Conservation (phyloP, 2,329 filamentous ascomycete species). For the Magnaporthales sp. region DNA sequence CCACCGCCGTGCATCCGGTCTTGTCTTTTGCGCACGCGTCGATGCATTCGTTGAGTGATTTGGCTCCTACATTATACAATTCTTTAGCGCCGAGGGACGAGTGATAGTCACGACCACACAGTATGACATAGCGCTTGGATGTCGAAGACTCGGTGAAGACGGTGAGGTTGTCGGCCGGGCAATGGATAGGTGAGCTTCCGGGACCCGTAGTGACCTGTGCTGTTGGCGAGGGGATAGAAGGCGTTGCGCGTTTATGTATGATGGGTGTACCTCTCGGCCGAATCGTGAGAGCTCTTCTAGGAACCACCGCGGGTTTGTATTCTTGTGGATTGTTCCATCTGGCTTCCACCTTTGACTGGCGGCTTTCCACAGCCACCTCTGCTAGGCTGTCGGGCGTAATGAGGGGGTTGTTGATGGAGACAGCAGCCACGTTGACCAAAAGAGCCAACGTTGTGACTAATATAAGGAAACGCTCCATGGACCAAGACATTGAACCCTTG, state of each 20-base stretch:
- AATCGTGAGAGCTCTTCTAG: not conserved
- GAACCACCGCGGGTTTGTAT: not conserved
- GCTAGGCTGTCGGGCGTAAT: not conserved
- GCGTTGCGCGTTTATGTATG: not conserved
- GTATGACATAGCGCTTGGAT: slow-evolving; percentile 18
- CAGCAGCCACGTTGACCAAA: not conserved
- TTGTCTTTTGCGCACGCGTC: slow-evolving; percentile 17
- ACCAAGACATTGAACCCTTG: not conserved
- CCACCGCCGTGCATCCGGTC: slow-evolving; percentile 21
- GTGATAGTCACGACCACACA: slow-evolving; percentile 28
- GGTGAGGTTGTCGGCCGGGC: slow-evolving; percentile 24
- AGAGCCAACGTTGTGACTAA: not conserved
- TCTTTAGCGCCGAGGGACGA: slow-evolving; percentile 19
- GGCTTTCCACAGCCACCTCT: not conserved
- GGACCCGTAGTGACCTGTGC: not conserved
- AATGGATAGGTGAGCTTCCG: slow-evolving; percentile 13
- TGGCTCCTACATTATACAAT: slow-evolving; percentile 15
- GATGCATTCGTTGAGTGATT: slow-evolving; percentile 23
- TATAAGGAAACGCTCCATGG: not conserved
- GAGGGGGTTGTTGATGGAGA: not conserved
- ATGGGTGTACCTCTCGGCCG: not conserved
- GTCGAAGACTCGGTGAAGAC: slow-evolving; percentile 15
- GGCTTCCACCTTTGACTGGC: not conserved
- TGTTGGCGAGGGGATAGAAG: not conserved
- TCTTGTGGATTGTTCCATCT: not conserved